Evolutionary conservation across 2,329 filamentous ascomycete species (phyloP).

Genomic region (Ceratocystis variospora): DNA sequence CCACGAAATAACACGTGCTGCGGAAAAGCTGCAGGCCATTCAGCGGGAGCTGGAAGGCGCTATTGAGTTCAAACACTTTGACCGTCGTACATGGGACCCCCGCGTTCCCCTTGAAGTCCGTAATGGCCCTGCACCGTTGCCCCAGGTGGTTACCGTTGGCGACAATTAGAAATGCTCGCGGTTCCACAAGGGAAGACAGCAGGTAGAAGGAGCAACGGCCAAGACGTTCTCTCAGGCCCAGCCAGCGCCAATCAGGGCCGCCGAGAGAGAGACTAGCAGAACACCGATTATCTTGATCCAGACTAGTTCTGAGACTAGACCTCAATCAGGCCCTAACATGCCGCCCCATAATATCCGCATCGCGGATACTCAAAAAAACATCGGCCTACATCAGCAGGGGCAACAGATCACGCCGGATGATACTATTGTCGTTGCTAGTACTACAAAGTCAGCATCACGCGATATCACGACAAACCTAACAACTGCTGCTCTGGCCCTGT

Average conservation of each 20-base stretch:
- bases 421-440: neutral
- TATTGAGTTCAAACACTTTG: constrained; percentile 39
- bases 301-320: neutral
- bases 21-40: constrained; percentile 36
- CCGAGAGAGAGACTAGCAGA: neutral
- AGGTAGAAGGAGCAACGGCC: neutral
- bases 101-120: constrained; percentile 30
- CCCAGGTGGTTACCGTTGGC: constrained; percentile 21
- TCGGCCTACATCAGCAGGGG: neutral
- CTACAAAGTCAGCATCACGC: neutral
- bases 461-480: neutral
- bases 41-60: constrained; percentile 37
- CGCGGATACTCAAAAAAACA: neutral
- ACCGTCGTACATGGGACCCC: constrained; percentile 42
- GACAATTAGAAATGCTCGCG: constrained; percentile 15
- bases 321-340: neutral
- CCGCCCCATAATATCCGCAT: neutral
- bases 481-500: neutral
- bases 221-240: neutral
- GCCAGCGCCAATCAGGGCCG: neutral
- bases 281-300: neutral
- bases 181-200: constrained; percentile 7
- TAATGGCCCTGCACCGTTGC: constrained; percentile 27
- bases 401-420: neutral
- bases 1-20: constrained; percentile 41